Percentiles rank a stretch among this genome's conserved stretches.
phyloP scores from a whole-genome alignment of 352 stramenopile species.

The Phytopythium aichiense region DNA sequence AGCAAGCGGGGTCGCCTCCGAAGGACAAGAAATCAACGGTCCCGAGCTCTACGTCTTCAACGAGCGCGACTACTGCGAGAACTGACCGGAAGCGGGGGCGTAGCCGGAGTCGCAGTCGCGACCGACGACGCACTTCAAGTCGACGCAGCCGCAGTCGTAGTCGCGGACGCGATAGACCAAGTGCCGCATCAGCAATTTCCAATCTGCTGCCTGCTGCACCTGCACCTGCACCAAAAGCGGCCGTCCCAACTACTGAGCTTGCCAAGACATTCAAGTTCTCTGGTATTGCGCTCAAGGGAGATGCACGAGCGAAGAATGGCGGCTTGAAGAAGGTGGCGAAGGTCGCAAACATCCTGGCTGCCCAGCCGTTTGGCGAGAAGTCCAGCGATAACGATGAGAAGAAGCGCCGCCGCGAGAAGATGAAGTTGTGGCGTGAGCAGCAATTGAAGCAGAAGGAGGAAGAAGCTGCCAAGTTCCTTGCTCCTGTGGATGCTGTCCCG shows the following conservation, averaged over 20 bases:
- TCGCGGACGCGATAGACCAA: slow-evolving; percentile 13
- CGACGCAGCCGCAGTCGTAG: slow-evolving; percentile 27
- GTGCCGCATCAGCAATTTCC: background rate
- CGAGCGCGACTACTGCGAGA: background rate
- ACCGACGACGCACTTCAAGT: slow-evolving; percentile 10
- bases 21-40: background rate
- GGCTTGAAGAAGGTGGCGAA: slow-evolving; percentile 12
- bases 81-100: slow-evolving; percentile 12
- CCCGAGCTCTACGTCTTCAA: background rate
- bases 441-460: slow-evolving; percentile 58
- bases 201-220: background rate
- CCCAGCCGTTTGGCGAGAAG: slow-evolving; percentile 1
- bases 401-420: slow-evolving; percentile 40
- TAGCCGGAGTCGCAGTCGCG: slow-evolving; percentile 20
- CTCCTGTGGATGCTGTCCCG: slow-evolving; percentile 63
- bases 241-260: background rate
- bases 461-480: slow-evolving; percentile 60
- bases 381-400: slow-evolving; percentile 27
- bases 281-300: slow-evolving; percentile 58
- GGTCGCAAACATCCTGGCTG: slow-evolving; percentile 6
- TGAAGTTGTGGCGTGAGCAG: slow-evolving; percentile 57
- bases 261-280: slow-evolving; percentile 68
- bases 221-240: slow-evolving; percentile 2
- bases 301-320: slow-evolving; percentile 17
- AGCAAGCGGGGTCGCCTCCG: background rate